Base-by-base conservation (phyloP, 2,329 filamentous ascomycete species). In the Dothideomycetes sp. region DNA sequence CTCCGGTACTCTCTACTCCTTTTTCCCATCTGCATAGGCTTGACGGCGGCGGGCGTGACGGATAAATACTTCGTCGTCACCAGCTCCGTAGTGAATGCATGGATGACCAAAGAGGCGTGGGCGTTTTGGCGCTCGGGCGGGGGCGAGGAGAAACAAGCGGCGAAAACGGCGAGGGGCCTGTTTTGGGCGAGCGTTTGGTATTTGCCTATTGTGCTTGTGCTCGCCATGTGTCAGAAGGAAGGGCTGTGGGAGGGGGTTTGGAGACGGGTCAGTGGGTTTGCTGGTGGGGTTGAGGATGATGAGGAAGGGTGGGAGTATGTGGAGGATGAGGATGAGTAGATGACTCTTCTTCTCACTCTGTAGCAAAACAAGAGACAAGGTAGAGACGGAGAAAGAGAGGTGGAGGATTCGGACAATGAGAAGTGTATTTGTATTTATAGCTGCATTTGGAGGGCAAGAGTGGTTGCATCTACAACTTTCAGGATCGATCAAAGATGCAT, bases 181-280 rank as follows among this genome's bases (percentile, higher is more conserved):
- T 98, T 98, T 61, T 98, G 91, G 91, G 88, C 91, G 2, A 94
- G 86, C 58, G 86, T 98, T 8, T 96, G 89, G 91, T 88, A 95
- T 64, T 61, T 98, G 35, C 91, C 91, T 0, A 82, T 81, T 18
- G 73, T 96, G 31, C 77, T 98, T 70, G 86, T 95, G 34, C 67
- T 95, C 45, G 89, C 87, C 3, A 80, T 96, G 61, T 75, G 83
- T 40, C 85, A 94, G 62, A 98, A 98, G 73, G 94, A 87, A 65
- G 89, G 88, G 0, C 72, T 94, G 62, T 91, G 85, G 86, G 73
- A 78, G 47, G 73, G 87, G 12, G 75, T 89, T n/a, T 89, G 82
- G 78, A 73, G 69, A 41, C 75, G 76, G 41, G 63, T 84, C 0
- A 67, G n/a, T 68, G 75, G 76, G 42, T 62, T 83, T 0, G 66